Conservation (phyloP, 208 protist species). For the Leishmania martiniquensis region DNA sequence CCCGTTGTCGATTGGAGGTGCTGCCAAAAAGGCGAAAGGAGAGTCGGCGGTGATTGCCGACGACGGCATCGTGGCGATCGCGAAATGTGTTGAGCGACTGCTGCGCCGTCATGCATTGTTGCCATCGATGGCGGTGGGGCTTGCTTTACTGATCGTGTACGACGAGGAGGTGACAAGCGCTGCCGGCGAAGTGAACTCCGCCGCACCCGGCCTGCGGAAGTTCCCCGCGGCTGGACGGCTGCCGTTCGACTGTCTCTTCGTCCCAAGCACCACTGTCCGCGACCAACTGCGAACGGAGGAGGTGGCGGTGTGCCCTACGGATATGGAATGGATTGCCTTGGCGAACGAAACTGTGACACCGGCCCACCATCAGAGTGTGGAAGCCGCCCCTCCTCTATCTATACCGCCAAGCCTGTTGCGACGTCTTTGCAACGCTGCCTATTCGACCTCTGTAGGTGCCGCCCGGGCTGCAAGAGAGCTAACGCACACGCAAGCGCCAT, state of each 20-base stretch:
- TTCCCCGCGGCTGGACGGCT: conserved; percentile 8
- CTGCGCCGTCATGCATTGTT: conserved; percentile 11
- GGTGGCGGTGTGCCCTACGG: conserved; percentile 10
- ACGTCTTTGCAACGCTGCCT: conserved; percentile 12
- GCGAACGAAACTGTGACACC: conserved; percentile 1
- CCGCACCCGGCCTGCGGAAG: background rate
- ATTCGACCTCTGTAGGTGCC: background rate
- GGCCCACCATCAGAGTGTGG: background rate
- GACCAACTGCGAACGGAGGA: background rate
- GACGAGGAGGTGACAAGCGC: conserved; percentile 14
- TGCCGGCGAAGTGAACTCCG: background rate
- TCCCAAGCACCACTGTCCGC: background rate
- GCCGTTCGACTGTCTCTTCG: conserved; percentile 20
- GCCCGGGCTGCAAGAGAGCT: background rate
- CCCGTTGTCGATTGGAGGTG: background rate
- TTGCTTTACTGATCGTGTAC: conserved; percentile 20
- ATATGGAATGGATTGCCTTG: conserved; percentile 37
- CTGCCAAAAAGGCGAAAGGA: conserved; percentile 5
- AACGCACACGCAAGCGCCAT: too few species aligned
- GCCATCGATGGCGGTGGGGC: conserved; percentile 5
- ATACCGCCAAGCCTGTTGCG: conserved; percentile 11
- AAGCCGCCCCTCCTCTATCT: too few species aligned
- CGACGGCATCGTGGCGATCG: conserved; percentile 33
- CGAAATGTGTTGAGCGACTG: conserved; percentile 18
- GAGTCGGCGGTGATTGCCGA: conserved; percentile 14